These are phyloP conservation scores for Ramaria rubella DNA, from an alignment of 768 basidiomycete genomes.

Conservation along the genomic window DNA sequence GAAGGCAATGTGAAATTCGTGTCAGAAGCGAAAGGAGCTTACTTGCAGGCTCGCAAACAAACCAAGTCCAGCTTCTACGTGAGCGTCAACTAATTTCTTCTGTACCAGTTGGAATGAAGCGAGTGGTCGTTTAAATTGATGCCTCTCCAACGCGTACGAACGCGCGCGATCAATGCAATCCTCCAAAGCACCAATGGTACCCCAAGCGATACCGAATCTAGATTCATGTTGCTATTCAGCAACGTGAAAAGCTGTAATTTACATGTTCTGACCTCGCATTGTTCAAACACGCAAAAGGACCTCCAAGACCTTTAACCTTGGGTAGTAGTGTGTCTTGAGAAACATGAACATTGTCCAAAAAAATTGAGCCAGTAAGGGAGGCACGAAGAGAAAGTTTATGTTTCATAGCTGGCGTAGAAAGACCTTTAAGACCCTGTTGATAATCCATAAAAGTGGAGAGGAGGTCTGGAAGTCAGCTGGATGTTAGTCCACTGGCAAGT, in stretches of 20 bases:
- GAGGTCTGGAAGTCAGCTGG: too few relatives aligned
- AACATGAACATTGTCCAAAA: conserved; percentile 88
- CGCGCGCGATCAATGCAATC: conserved; percentile 77
- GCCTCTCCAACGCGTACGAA: conserved; percentile 80
- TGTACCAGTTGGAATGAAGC: conserved; percentile 97
- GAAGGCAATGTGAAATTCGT: conserved; percentile 16
- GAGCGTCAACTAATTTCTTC: conserved; percentile 94
- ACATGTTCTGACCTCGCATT: conserved; percentile 53
- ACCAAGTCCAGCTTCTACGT: conserved; percentile 78
- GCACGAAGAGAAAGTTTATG: conserved; percentile 90
- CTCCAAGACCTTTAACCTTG: conserved; percentile 66
- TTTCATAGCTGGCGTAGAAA: conserved; percentile 82
- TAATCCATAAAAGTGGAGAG: not conserved
- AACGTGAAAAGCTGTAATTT: not conserved
- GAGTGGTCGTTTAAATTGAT: conserved; percentile 84
- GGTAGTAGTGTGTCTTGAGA: conserved; percentile 70
- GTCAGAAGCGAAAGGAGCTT: conserved; percentile 1
- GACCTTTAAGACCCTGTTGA: conserved; percentile 66
- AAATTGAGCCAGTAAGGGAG: conserved; percentile 79
- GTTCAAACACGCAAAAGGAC: conserved; percentile 90
- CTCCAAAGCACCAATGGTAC: conserved; percentile 92
- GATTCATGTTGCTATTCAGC: conserved; percentile 13
- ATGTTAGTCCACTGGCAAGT: conserved; percentile 3
- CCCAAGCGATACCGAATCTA: conserved; percentile 88
- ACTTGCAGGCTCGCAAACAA: conserved; percentile 70